phyloP scores from a whole-genome alignment of 192 early-diverging fungal species.

The Mortierella antarctica region DNA sequence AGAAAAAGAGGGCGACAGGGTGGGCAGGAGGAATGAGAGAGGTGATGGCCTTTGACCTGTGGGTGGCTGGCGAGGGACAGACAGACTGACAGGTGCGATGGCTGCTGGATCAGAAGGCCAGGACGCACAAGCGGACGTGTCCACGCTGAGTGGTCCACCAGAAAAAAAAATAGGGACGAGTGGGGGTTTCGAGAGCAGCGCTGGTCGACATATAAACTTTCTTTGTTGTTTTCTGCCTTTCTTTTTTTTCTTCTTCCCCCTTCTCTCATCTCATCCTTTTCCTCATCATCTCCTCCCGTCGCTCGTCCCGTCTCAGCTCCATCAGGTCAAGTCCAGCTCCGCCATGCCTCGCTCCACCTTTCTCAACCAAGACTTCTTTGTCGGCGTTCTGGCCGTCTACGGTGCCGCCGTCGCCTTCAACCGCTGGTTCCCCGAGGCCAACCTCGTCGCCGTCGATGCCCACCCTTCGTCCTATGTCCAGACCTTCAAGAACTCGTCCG shows the following conservation, averaged over 20 bases:
- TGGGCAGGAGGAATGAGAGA: too few relatives aligned
- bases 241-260: conserved; percentile 2
- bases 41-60: too few relatives aligned
- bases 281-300: neutral
- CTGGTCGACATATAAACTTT: too few relatives aligned
- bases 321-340: neutral
- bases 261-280: neutral
- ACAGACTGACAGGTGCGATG: too few relatives aligned
- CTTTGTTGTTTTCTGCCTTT: conserved; percentile 3
- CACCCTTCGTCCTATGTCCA: conserved; percentile 30
- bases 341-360: conserved; percentile 43
- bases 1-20: neutral
- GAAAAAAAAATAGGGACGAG: neutral
- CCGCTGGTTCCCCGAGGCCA: conserved; percentile 41
- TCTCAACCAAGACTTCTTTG: conserved; percentile 42
- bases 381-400: conserved; percentile 35
- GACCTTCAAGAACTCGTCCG: conserved; percentile 25
- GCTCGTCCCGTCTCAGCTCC: neutral
- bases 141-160: too few relatives aligned
- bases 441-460: conserved; percentile 37
- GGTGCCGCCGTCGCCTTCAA: conserved; percentile 33
- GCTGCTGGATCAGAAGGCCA: too few relatives aligned
- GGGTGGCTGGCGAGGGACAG: neutral
- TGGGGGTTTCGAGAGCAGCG: neutral
- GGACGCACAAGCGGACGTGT: too few relatives aligned